Conservation (phyloP, 371 early-diverging fungal species). For the Mortierella sp. region DNA sequence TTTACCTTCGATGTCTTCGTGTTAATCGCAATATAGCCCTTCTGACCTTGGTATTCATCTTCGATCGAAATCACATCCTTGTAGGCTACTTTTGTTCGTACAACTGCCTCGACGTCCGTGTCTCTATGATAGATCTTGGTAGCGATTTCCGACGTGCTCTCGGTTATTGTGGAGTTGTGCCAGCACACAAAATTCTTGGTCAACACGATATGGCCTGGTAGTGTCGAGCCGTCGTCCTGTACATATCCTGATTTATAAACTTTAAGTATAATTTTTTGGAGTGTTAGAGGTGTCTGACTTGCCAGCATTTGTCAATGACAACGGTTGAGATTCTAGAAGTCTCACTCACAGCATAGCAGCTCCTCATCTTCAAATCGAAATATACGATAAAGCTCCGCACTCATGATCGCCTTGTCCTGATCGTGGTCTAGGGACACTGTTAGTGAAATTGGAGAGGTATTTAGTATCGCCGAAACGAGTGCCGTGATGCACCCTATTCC, state of each 20-base stretch:
- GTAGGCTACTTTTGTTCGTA: slow-evolving; percentile 34
- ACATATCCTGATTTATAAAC: slow-evolving; percentile 49
- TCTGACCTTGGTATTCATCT: slow-evolving; percentile 32
- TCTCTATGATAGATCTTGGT: slow-evolving; percentile 6
- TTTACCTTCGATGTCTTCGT: slow-evolving; percentile 39
- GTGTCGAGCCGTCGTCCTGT: slow-evolving; percentile 28
- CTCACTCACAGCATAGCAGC: slow-evolving; percentile 43
- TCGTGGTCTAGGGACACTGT: slow-evolving; percentile 52
- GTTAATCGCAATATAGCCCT: slow-evolving; percentile 30
- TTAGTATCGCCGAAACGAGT: not conserved
- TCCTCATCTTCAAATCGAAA: slow-evolving; percentile 47
- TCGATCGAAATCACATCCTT: slow-evolving; percentile 34
- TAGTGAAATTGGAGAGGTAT: not conserved
- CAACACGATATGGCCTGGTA: slow-evolving; percentile 37
- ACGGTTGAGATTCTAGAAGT: not conserved
- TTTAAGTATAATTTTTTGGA: not conserved
- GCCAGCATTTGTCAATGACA: not conserved
- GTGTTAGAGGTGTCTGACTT: not conserved
- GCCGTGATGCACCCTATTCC: not conserved
- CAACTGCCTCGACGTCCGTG: slow-evolving; percentile 10
- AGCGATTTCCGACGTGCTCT: slow-evolving; percentile 17
- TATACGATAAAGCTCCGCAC: slow-evolving; percentile 37
- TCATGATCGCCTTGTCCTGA: slow-evolving; percentile 50
- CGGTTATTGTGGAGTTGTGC: slow-evolving; percentile 54
- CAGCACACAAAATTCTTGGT: slow-evolving; percentile 53